These are phyloP conservation scores for Monilinia vaccinii-corymbosi DNA, from an alignment of 2,329 filamentous ascomycete species.

Conservation along the genomic window DNA sequence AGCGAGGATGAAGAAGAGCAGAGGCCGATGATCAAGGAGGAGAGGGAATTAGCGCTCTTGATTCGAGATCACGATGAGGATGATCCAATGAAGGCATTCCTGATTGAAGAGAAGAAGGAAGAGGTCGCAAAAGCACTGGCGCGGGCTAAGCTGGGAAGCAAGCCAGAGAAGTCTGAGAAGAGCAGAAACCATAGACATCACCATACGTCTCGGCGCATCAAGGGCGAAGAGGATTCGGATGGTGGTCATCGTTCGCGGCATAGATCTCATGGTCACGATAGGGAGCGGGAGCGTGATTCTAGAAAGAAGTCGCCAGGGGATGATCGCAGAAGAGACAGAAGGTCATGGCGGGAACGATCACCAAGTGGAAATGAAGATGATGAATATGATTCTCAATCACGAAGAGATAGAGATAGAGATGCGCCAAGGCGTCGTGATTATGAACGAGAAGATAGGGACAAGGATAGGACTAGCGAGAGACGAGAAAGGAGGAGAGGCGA, in stretches of 20 bases:
- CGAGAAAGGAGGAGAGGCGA: constrained; percentile 12
- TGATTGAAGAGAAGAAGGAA: constrained; percentile 86
- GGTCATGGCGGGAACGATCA: constrained; percentile 1
- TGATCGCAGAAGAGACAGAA: constrained; percentile 5
- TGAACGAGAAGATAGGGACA: background rate
- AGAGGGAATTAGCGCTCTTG: constrained; percentile 66
- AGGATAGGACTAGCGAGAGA: background rate
- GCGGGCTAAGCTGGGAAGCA: constrained; percentile 34
- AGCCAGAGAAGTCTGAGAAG: constrained; percentile 19
- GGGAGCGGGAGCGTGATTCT: background rate
- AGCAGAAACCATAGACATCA: constrained; percentile 22
- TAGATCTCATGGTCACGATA: constrained; percentile 10
- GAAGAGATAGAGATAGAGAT: constrained; percentile 10
- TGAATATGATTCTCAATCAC: constrained; percentile 6
- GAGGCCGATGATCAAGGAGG: constrained; percentile 67
- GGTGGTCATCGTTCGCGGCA: constrained; percentile 14
- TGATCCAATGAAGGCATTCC: constrained; percentile 90
- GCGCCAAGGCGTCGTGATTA: constrained; percentile 7
- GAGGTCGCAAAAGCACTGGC: constrained; percentile 66
- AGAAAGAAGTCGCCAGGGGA: constrained; percentile 8
- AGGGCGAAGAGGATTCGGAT: constrained; percentile 11
- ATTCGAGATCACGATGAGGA: constrained; percentile 83
- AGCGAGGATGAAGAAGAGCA: constrained; percentile 26
- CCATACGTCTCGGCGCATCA: constrained; percentile 18
- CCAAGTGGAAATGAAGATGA: constrained; percentile 1